Evolutionary conservation across 441 rosid genomes (phyloP).

Genomic region (Adansonia grandidieri): DNA sequence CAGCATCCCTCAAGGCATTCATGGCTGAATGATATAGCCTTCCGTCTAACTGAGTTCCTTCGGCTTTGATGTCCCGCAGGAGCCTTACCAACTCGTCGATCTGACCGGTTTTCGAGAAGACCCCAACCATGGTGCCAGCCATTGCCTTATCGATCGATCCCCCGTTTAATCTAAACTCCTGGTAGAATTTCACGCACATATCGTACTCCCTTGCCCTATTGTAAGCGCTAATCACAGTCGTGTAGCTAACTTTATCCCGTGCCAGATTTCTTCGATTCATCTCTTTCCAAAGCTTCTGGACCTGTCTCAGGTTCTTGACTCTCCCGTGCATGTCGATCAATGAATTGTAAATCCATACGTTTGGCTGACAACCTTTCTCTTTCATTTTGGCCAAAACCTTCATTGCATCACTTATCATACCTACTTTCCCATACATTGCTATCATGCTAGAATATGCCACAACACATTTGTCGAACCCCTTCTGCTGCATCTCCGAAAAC

Average conservation of each 20-base stretch:
- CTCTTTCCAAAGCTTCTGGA: slow-evolving; percentile 84
- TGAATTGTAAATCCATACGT: slow-evolving; percentile 82
- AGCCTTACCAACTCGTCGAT: slow-evolving; percentile 74
- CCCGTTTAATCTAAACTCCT: slow-evolving; percentile 60
- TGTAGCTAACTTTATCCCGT: slow-evolving; percentile 80
- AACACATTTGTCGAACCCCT: slow-evolving; percentile 74
- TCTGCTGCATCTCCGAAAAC: slow-evolving; percentile 68
- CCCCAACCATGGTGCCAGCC: slow-evolving; percentile 86
- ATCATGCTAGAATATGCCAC: slow-evolving; percentile 83
- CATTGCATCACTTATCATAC: slow-evolving; percentile 66
- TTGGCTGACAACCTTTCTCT: slow-evolving; percentile 71
- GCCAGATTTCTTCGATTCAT: slow-evolving; percentile 68
- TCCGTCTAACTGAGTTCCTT: slow-evolving; percentile 62
- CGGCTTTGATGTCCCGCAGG: slow-evolving; percentile 65
- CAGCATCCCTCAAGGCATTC: slow-evolving; percentile 82
- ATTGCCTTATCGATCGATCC: slow-evolving; percentile 68
- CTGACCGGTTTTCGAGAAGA: slow-evolving; percentile 70
- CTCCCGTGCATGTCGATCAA: slow-evolving; percentile 84
- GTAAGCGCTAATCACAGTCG: slow-evolving; percentile 66
- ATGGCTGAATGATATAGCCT: slow-evolving; percentile 66
- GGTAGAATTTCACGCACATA: slow-evolving; percentile 56
- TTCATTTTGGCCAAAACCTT: slow-evolving; percentile 79
- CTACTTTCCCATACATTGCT: slow-evolving; percentile 76
- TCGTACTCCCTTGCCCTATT: slow-evolving; percentile 66
- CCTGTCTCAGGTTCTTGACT: slow-evolving; percentile 63